A percentile compares a stretch with the other conserved stretches of the same genome.
phyloP scores from a whole-genome alignment of 2,329 filamentous ascomycete genomes.

The Penicillium sp. region DNA sequence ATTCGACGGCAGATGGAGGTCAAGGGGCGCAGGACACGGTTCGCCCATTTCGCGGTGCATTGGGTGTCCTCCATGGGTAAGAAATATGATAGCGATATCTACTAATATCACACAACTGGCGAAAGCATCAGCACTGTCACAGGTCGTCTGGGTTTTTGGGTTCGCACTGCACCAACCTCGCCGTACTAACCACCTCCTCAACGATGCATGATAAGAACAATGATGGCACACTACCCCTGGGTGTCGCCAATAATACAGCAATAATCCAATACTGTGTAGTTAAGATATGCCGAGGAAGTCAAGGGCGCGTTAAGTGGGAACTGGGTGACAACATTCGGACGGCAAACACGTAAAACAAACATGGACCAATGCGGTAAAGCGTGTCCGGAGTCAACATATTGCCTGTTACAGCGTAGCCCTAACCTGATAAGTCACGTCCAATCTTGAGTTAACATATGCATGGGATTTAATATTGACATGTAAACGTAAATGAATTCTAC shows the following conservation, averaged over 20 bases:
- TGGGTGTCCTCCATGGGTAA: constrained; percentile 36
- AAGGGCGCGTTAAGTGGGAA: constrained; percentile 8
- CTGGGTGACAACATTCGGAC: not conserved
- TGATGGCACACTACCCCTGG: constrained; percentile 5
- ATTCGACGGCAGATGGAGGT: constrained; percentile 40
- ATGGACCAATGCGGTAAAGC: constrained; percentile 23
- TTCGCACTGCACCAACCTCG: constrained; percentile 11
- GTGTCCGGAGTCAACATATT: not conserved
- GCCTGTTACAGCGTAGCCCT: not conserved
- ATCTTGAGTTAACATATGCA: not conserved
- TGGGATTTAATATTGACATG: not conserved
- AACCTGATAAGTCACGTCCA: not conserved
- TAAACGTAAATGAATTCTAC: constrained; percentile 4
- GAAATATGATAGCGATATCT: constrained; percentile 8
- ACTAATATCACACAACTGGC: constrained; percentile 6
- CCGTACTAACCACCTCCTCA: constrained; percentile 6
- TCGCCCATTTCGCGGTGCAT: constrained; percentile 43
- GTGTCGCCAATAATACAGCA: constrained; percentile 6
- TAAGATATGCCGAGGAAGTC: constrained; percentile 11
- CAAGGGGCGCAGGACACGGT: constrained; percentile 44
- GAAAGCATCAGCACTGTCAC: constrained; percentile 1
- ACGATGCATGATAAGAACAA: constrained; percentile 15
- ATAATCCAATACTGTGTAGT: constrained; percentile 1
- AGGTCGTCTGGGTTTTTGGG: not conserved
- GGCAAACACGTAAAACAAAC: constrained; percentile 31